Percentiles rank a stretch among this genome's conserved stretches.
Evolutionary conservation across 108 stramenopile genomes (phyloP).

Genomic region (Pseudonitzschia delicatissima): DNA sequence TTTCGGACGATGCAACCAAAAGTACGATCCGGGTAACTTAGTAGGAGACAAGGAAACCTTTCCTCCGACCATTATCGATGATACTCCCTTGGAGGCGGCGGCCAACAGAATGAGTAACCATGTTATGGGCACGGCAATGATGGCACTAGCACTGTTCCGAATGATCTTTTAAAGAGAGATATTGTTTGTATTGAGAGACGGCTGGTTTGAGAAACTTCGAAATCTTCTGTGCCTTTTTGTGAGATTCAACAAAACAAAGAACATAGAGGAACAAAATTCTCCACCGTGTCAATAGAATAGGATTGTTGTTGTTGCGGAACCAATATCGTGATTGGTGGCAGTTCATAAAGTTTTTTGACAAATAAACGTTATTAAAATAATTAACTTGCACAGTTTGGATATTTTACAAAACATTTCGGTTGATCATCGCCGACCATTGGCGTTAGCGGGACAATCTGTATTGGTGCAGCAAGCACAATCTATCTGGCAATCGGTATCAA

Average conservation of each 20-base stretch:
- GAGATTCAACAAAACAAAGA: no score
- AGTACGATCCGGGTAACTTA: conserved; percentile 14
- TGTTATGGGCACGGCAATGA: not conserved
- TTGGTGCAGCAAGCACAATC: conserved; percentile 8
- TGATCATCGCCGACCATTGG: not conserved
- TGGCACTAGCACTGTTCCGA: conserved; percentile 6
- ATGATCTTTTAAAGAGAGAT: not conserved
- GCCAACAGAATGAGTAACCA: not conserved
- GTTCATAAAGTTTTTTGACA: no score
- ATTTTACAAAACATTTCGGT: no score
- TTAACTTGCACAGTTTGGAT: no score
- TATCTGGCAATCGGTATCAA: not conserved
- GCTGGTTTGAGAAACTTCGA: no score
- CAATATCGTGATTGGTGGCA: not conserved
- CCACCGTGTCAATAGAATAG: no score
- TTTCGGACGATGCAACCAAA: conserved; percentile 19
- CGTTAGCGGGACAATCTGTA: not conserved
- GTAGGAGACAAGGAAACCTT: not conserved
- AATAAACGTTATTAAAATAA: no score
- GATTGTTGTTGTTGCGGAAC: no score
- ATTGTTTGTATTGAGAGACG: not conserved
- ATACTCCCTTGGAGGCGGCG: not conserved
- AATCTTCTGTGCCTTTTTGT: no score
- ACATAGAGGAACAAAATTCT: no score
- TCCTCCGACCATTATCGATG: not conserved